A percentile compares a stretch with the other conserved stretches of the same genome.
These are phyloP conservation scores for Lasiodiplodia hormozganensis DNA, from an alignment of 2,329 filamentous ascomycete species.

Conservation along the genomic window DNA sequence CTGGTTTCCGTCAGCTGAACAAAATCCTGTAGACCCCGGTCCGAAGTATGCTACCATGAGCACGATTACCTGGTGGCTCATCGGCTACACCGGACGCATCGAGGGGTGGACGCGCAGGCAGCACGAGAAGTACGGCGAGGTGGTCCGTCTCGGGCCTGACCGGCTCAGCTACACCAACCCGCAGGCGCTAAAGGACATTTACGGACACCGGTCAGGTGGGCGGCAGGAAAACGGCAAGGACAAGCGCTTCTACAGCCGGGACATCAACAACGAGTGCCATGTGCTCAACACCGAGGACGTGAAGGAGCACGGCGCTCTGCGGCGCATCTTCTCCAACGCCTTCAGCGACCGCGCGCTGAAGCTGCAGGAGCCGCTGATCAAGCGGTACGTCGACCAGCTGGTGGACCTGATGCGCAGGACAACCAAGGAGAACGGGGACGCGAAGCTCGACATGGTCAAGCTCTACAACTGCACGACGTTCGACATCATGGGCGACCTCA, in stretches of 20 bases:
- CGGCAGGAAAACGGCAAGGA: conserved; percentile 13
- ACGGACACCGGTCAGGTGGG: conserved; percentile 29
- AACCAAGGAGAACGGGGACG: conserved; percentile 38
- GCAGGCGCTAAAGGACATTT: conserved; percentile 30
- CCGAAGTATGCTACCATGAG: conserved; percentile 45
- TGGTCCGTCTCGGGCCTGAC: conserved; percentile 27
- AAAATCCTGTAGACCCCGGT: conserved; percentile 42
- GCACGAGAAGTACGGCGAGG: conserved; percentile 27
- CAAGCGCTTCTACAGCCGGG: conserved; percentile 12
- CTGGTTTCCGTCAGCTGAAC: not conserved
- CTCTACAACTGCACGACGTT: conserved; percentile 37
- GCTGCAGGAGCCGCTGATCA: conserved; percentile 41
- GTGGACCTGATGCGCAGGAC: conserved; percentile 30
- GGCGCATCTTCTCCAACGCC: conserved; percentile 35
- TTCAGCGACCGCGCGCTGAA: conserved; percentile 42
- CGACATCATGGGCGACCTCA: conserved; percentile 44
- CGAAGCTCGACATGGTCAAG: conserved; percentile 12
- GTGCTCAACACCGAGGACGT: conserved; percentile 31
- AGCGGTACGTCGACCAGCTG: conserved; percentile 42
- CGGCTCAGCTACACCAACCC: conserved; percentile 25
- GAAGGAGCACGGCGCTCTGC: conserved; percentile 33
- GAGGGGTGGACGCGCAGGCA: conserved; percentile 36
- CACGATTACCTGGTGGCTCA: conserved; percentile 41
- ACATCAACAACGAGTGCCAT: not conserved
- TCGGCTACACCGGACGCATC: conserved; percentile 39